These are phyloP conservation scores for Eimeria maxima DNA, from an alignment of 169 alveolate species.

Conservation along the genomic window DNA sequence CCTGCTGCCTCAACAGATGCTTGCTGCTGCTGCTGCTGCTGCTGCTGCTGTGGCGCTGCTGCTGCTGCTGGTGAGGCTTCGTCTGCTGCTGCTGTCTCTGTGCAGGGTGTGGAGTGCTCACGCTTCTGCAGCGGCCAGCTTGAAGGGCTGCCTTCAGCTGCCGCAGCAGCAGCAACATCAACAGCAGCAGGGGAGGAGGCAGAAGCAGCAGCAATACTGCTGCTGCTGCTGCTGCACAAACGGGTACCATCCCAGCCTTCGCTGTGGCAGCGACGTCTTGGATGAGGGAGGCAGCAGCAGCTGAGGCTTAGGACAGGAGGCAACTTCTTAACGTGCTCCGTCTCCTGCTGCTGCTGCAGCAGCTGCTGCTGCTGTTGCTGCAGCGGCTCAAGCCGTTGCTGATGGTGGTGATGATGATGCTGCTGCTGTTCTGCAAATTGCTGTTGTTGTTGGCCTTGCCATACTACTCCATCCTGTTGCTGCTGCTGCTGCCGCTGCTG, in stretches of 20 bases:
- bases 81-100: too few relatives aligned
- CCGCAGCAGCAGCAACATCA: constrained; percentile 24
- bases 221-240: constrained; percentile 42
- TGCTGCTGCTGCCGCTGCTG: background rate
- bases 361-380: constrained; percentile 58
- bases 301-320: constrained; percentile 11
- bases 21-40: too few relatives aligned
- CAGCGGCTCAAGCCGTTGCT: constrained; percentile 27
- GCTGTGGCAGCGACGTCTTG: constrained; percentile 54
- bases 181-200: background rate
- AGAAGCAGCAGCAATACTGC: background rate
- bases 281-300: constrained; percentile 42
- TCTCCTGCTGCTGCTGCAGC: background rate
- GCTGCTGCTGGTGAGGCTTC: too few relatives aligned
- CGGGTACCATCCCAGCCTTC: constrained; percentile 36
- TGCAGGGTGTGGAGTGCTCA: background rate
- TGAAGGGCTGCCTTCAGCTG: background rate
- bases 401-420: background rate
- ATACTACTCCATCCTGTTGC: too few relatives aligned
- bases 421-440: background rate
- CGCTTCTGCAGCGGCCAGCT: background rate
- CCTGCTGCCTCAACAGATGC: too few relatives aligned
- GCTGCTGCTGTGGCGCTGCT: too few relatives aligned
- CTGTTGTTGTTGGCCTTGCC: too few relatives aligned
- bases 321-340: background rate